Base-by-base conservation (phyloP, 495 filamentous ascomycete species). In the Neurospora sp. region DNA sequence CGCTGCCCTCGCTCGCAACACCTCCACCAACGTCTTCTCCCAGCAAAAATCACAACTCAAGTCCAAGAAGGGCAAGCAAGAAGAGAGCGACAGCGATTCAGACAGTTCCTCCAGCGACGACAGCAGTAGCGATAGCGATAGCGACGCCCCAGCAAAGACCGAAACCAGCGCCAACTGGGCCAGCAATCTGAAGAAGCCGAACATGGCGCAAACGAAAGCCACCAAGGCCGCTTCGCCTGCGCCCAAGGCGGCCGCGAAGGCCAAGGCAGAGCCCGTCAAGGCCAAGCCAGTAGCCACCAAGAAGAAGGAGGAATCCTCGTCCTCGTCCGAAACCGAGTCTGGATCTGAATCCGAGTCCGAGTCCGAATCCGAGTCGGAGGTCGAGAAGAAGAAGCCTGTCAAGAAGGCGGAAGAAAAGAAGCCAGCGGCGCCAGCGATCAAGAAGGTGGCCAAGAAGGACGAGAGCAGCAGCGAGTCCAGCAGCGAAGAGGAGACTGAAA, bases 121-220 rank as follows among this genome's bases (percentile, higher is more conserved):
- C 10, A 80, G 81, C 72, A 78, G 79, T 9, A 75, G 81, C 75
- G 14, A 76, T 72, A 74, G 75, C 77, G 74, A 83, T 5, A 78
- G 77, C 46, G 78, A 80, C 42, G 73, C 76, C 16, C 74, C 46
- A 10, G 35, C 20, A 14, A 62, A 42, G 35, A 49, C 37, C 40
- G 62, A 66, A 3, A 10, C 62, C 39, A 69, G 71, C 3, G 14
- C 66, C 46, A 39, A 71, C 38, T 76, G 75, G 75, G 60, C 70
- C 7, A 49, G 31, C 74, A 80, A 70, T 38, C 70, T 74, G 75
- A 79, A 62, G 16, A 39, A 49, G 66, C 69, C 46, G 31, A 35
- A 69, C 20, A 49, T 37, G 66, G 18, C 71, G 14, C 74, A 66
- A 41, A 27, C 75, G 66, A 72, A 66, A 66, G 7, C 79, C 37